These are phyloP conservation scores for Trichoderma aggressivum DNA, from an alignment of 2,329 filamentous ascomycete species.

Conservation along the genomic window DNA sequence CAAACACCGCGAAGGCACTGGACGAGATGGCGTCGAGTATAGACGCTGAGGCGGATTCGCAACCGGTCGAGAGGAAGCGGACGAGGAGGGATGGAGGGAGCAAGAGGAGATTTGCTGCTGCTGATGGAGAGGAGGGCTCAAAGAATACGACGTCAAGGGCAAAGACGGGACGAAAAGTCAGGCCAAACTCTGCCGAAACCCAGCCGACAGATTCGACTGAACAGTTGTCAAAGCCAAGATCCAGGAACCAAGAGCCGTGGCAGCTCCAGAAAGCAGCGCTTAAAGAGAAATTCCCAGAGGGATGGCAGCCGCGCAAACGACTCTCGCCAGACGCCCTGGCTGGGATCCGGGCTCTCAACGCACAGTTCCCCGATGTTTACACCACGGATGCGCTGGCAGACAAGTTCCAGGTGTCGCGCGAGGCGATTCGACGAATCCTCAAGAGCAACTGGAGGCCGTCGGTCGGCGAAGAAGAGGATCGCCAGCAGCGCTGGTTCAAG, in stretches of 20 bases:
- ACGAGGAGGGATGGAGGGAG: background rate
- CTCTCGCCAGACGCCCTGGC: slow-evolving; percentile 88
- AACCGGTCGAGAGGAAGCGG: background rate
- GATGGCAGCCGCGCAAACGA: slow-evolving; percentile 80
- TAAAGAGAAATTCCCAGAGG: slow-evolving; percentile 72
- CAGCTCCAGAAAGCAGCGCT: slow-evolving; percentile 70
- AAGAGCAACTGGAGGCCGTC: slow-evolving; percentile 70
- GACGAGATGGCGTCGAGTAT: background rate
- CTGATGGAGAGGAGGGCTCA: background rate
- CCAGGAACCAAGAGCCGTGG: slow-evolving; percentile 51
- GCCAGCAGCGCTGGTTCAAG: slow-evolving; percentile 59
- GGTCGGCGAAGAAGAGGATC: slow-evolving; percentile 54
- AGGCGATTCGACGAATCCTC: slow-evolving; percentile 83
- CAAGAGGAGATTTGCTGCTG: background rate
- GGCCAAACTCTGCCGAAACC: background rate
- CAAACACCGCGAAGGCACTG: background rate
- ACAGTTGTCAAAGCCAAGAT: background rate
- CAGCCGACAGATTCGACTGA: background rate
- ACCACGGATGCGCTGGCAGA: slow-evolving; percentile 69
- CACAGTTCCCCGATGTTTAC: slow-evolving; percentile 72
- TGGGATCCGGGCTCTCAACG: slow-evolving; percentile 81
- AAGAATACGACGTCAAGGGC: background rate
- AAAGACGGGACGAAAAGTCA: background rate
- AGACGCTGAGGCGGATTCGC: background rate
- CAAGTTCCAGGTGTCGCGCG: slow-evolving; percentile 81